Evolutionary conservation across 176 grass and related monocot genomes (phyloP).

Genomic region (Musa schizocarpa): DNA sequence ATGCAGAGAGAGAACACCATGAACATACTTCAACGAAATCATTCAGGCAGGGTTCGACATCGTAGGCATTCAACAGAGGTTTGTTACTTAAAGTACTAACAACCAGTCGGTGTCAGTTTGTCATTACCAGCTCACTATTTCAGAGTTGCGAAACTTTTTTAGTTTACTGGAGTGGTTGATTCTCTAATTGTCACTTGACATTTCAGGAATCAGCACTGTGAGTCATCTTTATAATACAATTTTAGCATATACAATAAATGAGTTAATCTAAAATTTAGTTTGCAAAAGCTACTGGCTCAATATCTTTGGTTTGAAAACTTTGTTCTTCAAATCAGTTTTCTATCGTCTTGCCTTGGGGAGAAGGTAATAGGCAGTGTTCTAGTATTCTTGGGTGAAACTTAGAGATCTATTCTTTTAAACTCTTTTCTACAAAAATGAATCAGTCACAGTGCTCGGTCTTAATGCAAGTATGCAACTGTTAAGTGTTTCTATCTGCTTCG

Average conservation of each 20-base stretch:
- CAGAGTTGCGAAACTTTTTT: background rate
- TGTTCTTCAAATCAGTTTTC: too few relatives aligned
- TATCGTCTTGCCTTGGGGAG: too few relatives aligned
- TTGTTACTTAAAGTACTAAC: background rate
- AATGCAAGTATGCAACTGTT: background rate
- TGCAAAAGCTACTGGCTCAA: too few relatives aligned
- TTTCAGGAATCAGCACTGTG: background rate
- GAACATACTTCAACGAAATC: slow-evolving; percentile 24
- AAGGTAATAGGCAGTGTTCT: too few relatives aligned
- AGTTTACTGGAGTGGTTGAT: background rate
- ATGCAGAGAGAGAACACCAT: slow-evolving; percentile 26
- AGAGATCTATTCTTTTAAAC: too few relatives aligned
- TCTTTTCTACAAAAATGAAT: too few relatives aligned
- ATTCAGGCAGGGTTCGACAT: slow-evolving; percentile 36
- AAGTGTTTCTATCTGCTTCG: background rate
- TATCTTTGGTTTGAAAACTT: too few relatives aligned
- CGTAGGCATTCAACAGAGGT: slow-evolving; percentile 37
- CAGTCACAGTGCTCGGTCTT: too few relatives aligned
- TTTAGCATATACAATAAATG: too few relatives aligned
- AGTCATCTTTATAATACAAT: background rate
- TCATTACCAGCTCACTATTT: background rate
- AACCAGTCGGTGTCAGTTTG: background rate
- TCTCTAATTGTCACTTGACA: background rate
- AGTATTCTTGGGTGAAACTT: too few relatives aligned
- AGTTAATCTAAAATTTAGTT: too few relatives aligned